Evolutionary conservation across 139 green algal species (phyloP), one percentile per base, ranked within the genome.

Genomic region (Chlorella sp.): DNA sequence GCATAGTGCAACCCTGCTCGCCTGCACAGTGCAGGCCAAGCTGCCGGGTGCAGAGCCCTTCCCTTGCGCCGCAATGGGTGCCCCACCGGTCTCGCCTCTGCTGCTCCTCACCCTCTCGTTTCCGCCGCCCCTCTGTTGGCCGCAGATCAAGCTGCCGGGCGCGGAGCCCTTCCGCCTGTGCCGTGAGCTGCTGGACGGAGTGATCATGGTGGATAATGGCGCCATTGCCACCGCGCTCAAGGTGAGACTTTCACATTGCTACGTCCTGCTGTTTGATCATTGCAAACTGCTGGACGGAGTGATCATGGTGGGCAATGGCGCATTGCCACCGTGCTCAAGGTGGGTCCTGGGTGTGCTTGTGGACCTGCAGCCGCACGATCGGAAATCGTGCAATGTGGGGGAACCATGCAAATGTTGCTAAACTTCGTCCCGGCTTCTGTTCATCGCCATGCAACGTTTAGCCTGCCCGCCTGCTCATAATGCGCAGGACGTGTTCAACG

Each of bases 161-260:
- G 90, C 91, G 43, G 96, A 99, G 89, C 97, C 95, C 38, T 98
- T 99, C 92, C 87, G 96, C 0, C 70, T 99, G 68, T 98, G 92
- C 87, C 92, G 92, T n/a, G 84, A 96, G 89, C 87, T 98, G 75
- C 78, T 98, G 69, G 97, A 99, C 62, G 96, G 97, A 7, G 85
- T 98, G 20, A 86, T 98, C 36, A 89, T 98, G 40, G 97, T 99
- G 7, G 92, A 95, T 87, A 98, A 97, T 81, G 79, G 89, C 60
- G 92, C 93, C 64, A 96, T 97, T 81, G 94, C 86, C 48, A 94
- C 95, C 0, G 96, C 97, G 48, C 98, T 99, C 90, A 98, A 98
- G 85, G 83, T 40, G 69, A 14, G 46, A n/a, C n/a, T n/a, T n/a
- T n/a, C n/a, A 36, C 64, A 40, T 16, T 72, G 64, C 64, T 40